Percentiles rank a stretch among this genome's conserved stretches.
Conservation (phyloP, 2,329 filamentous ascomycete genomes). For the Hypocreales sp. region DNA sequence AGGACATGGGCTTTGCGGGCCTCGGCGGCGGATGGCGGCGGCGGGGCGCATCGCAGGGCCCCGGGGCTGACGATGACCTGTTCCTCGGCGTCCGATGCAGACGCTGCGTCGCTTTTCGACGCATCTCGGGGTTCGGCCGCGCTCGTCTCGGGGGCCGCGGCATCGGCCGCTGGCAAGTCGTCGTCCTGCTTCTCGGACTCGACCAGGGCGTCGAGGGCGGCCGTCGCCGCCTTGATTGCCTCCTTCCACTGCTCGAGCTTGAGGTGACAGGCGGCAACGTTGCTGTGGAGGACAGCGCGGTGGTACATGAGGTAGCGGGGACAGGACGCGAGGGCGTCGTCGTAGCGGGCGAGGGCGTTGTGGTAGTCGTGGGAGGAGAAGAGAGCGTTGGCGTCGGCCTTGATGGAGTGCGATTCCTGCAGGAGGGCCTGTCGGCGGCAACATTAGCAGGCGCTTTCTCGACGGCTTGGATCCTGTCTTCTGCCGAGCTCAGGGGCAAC, state of each 20-base stretch:
- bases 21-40: conserved; percentile 5
- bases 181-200: conserved; percentile 29
- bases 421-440: conserved; percentile 42
- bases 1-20: conserved; percentile 42
- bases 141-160: too few relatives aligned
- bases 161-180: not conserved
- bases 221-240: conserved; percentile 57
- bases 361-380: conserved; percentile 59
- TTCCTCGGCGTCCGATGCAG: conserved; percentile 18
- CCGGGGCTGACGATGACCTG: conserved; percentile 46
- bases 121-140: too few relatives aligned
- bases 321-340: conserved; percentile 61
- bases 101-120: not conserved
- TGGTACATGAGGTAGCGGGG: conserved; percentile 82
- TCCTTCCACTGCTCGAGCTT: conserved; percentile 78
- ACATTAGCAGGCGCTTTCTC: not conserved
- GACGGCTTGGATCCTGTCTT: too few relatives aligned
- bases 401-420: conserved; percentile 55
- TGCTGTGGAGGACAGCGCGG: conserved; percentile 71
- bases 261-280: conserved; percentile 78
- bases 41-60: conserved; percentile 32
- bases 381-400: conserved; percentile 62
- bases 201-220: conserved; percentile 58
- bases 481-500: too few relatives aligned
- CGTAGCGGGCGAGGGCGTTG: conserved; percentile 69